phyloP scores from a whole-genome alignment of 306 rosid species.

The Citrullus colocynthis region DNA sequence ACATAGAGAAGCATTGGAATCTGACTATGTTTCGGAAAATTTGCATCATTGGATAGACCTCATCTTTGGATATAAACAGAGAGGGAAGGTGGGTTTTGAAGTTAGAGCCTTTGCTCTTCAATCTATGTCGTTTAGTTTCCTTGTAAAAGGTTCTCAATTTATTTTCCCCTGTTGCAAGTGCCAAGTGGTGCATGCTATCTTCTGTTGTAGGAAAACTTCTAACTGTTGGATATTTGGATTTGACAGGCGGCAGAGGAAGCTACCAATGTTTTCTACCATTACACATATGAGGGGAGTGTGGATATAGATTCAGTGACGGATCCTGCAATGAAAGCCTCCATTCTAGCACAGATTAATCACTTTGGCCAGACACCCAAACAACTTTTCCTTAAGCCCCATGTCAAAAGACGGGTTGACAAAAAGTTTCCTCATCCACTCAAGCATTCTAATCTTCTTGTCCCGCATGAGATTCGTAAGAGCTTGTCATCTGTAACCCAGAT shows the following conservation, averaged over 20 bases:
- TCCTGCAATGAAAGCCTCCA: constrained; percentile 99
- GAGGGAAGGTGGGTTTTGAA: constrained; percentile 85
- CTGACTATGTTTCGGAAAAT: constrained; percentile 80
- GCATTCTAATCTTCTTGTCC: constrained; percentile 55
- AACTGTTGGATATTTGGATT: constrained; percentile 12
- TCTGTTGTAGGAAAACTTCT: constrained; percentile 12
- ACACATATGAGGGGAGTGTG: constrained; percentile 95
- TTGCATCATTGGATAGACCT: constrained; percentile 99
- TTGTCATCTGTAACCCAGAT: constrained; percentile 76
- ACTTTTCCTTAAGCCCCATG: constrained; percentile 81
- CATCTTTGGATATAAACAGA: constrained; percentile 90
- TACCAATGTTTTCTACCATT: constrained; percentile 91
- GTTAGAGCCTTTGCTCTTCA: background rate
- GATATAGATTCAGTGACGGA: constrained; percentile 95
- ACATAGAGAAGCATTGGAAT: constrained; percentile 99
- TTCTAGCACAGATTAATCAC: constrained; percentile 96
- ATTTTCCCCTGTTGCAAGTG: background rate
- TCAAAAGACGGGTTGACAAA: constrained; percentile 66
- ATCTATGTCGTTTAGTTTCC: background rate
- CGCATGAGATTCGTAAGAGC: constrained; percentile 74
- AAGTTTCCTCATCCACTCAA: constrained; percentile 91
- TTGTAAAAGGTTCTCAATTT: background rate
- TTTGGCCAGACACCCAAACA: constrained; percentile 99
- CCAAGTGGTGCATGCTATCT: background rate
- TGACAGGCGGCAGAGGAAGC: constrained; percentile 96